Percentiles rank a stretch among this genome's conserved stretches.
phyloP scores from a whole-genome alignment of 768 basidiomycete genomes.

The Tulasnella sp. region DNA sequence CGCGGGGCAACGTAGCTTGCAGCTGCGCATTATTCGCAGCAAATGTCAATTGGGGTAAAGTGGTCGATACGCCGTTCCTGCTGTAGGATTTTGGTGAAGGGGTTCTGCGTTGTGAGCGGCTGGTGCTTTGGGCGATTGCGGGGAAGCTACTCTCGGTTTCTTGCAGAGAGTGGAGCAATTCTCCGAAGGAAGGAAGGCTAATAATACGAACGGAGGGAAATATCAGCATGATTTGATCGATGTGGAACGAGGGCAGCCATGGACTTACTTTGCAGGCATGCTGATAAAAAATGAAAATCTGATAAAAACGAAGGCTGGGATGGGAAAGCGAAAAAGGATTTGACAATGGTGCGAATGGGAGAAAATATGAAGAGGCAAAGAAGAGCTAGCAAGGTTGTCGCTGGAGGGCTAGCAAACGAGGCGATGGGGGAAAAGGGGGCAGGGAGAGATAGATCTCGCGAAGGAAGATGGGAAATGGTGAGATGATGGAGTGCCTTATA shows the following conservation, averaged over 20 bases:
- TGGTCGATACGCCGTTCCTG: background rate
- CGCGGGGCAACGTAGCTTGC: background rate
- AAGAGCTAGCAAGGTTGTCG: background rate
- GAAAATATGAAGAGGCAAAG: background rate
- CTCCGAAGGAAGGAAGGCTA: slow-evolving; percentile 25
- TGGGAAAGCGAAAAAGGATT: background rate
- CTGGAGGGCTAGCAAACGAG: background rate
- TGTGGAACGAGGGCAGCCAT: background rate
- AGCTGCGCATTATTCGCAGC: background rate
- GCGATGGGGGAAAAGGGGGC: background rate
- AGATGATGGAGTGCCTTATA: background rate
- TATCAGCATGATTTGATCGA: background rate
- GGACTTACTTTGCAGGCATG: background rate
- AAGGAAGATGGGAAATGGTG: background rate
- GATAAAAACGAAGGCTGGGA: background rate
- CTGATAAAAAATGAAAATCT: background rate
- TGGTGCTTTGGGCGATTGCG: background rate
- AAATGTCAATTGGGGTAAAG: background rate
- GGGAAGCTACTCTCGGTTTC: slow-evolving; percentile 3
- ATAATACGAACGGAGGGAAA: background rate
- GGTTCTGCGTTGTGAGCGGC: background rate
- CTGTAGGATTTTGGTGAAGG: background rate
- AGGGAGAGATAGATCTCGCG: background rate
- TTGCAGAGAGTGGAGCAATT: slow-evolving; percentile 19
- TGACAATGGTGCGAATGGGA: background rate